Evolutionary conservation across 768 basidiomycete genomes (phyloP), one percentile per base, ranked within the genome.

Genomic region (Pleurotus platypus): DNA sequence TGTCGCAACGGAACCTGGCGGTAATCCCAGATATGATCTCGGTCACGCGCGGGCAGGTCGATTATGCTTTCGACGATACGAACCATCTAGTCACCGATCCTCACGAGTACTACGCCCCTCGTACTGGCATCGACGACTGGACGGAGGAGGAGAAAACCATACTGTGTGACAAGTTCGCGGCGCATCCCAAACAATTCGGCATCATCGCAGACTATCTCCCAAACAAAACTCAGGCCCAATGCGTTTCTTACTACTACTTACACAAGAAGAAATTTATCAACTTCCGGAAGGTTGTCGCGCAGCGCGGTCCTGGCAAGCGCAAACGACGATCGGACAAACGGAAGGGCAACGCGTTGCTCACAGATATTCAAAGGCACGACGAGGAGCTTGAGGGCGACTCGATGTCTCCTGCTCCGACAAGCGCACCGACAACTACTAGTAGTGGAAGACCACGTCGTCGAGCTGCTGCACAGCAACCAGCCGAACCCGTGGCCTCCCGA

Each of bases 111-210:
- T 97, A 90, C 66, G 81, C 84, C 22, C 81, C 85, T 4, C 75
- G 78, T 35, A 88, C 84, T 2, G 85, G 85, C n/a, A 85, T 87
- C 58, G 81, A 89, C 43, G 86, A 90, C 62, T 98, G 95, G 95
- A 92, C 92, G 0, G 81, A 88, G 15, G 83, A 86, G 48, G 95
- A 98, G 72, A 87, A 89, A 65, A 75, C 79, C 57, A 80, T 82
- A 7, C 95, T 93, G 69, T 69, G 89, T 56, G 85, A 89, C 67
- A 85, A 88, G 67, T 98, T 88, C 66, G 89, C 91, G 5, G 81
- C 82, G 7, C 80, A 85, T 65, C 94, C 95, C 4, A 98, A 98
- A 67, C 95, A 98, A 68, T 98, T 98, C 64, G 95, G 94, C n/a
- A 79, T 87, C 65, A 94, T 98, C 58, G 86, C 95, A 0, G 80